Conservation (phyloP, 139 green algal species). For the Chlamydomonas incerta region DNA sequence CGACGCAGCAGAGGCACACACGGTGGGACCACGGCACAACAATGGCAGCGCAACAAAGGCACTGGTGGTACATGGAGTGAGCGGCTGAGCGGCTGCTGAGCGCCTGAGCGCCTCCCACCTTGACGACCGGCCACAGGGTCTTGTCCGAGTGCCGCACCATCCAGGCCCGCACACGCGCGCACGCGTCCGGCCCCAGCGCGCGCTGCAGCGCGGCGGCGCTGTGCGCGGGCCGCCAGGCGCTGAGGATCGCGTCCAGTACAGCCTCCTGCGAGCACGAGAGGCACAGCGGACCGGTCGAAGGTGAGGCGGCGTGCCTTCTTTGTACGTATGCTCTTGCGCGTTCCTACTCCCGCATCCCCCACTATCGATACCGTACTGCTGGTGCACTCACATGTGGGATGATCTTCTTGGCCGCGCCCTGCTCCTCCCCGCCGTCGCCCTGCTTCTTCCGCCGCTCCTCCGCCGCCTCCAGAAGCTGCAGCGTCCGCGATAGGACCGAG, state of each 20-base stretch:
- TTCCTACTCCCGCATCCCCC: too few relatives aligned
- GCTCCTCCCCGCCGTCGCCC: neutral
- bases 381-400: too few relatives aligned
- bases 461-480: neutral
- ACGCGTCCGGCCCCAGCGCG: neutral
- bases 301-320: neutral
- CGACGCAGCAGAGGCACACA: too few relatives aligned
- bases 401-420: too few relatives aligned
- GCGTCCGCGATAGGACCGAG: constrained; percentile 3
- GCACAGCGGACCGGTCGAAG: neutral
- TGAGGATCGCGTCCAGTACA: neutral
- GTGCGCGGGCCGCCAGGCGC: neutral
- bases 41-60: too few relatives aligned
- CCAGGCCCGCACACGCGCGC: neutral
- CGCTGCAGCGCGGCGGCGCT: neutral
- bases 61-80: neutral
- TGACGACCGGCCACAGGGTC: constrained; percentile 6
- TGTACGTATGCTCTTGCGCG: too few relatives aligned
- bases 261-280: neutral
- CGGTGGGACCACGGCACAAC: too few relatives aligned
- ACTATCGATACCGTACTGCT: too few relatives aligned
- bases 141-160: neutral
- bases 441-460: neutral
- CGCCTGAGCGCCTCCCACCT: neutral
- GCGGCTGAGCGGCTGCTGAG: neutral